These are phyloP conservation scores for Podila minutissima DNA, from an alignment of 192 early-diverging fungal species.

Conservation along the genomic window DNA sequence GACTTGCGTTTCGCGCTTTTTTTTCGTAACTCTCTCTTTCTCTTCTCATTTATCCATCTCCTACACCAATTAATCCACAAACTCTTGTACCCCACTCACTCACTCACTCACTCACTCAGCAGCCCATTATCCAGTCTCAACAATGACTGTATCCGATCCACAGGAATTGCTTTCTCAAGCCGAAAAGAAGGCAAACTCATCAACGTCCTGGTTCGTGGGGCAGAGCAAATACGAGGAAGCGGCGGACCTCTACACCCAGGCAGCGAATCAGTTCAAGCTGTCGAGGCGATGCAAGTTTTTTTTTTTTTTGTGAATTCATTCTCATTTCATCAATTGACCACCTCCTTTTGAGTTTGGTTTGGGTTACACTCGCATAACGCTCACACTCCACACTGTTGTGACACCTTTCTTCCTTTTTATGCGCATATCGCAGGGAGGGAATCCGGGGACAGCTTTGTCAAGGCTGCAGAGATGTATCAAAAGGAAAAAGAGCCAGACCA, in stretches of 20 bases:
- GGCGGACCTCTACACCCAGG: constrained; percentile 90
- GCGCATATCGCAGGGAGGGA: constrained; percentile 75
- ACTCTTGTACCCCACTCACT: background rate
- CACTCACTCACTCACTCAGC: background rate
- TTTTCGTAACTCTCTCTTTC: background rate
- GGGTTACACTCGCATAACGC: too few species aligned
- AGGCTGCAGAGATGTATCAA: constrained; percentile 82
- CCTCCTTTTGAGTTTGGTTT: too few species aligned
- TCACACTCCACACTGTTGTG: background rate
- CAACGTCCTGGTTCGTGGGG: constrained; percentile 73
- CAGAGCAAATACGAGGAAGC: constrained; percentile 94
- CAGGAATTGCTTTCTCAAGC: constrained; percentile 71
- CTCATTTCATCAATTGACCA: too few species aligned
- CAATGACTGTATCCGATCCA: constrained; percentile 62
- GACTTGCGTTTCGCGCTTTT: background rate
- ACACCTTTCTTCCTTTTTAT: background rate
- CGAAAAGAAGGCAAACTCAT: constrained; percentile 71
- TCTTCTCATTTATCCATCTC: background rate
- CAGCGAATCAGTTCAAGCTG: constrained; percentile 93
- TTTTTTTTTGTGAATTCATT: too few species aligned
- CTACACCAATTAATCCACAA: background rate
- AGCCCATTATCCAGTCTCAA: background rate
- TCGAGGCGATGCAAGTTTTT: constrained; percentile 79
- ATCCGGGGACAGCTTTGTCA: constrained; percentile 91
- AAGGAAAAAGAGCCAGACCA: constrained; percentile 86